Evolutionary conservation across 2,329 filamentous ascomycete species (phyloP).

Genomic region (Colletotrichum tamarilloi): DNA sequence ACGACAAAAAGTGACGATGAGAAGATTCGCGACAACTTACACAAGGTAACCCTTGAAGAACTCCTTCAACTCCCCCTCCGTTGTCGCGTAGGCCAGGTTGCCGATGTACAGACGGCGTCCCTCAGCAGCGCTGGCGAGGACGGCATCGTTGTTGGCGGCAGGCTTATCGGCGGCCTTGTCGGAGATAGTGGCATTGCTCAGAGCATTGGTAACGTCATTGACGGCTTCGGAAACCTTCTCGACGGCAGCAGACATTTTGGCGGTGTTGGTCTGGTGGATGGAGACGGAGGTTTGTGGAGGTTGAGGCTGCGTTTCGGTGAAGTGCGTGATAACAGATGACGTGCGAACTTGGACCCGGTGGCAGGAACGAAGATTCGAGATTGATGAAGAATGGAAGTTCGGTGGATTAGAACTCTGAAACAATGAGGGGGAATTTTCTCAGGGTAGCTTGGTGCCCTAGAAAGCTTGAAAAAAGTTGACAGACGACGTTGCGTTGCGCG

Average conservation of each 20-base stretch:
- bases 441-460: slow-evolving; percentile 96
- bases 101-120: slow-evolving; percentile 99
- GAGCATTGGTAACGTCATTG: slow-evolving; percentile 80
- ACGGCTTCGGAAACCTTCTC: slow-evolving; percentile 77
- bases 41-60: slow-evolving; percentile 99
- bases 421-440: slow-evolving; percentile 72
- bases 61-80: slow-evolving; percentile 99
- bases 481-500: slow-evolving; percentile 60
- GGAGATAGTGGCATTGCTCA: slow-evolving; percentile 79
- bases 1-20: not conserved
- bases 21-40: slow-evolving; percentile 70
- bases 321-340: slow-evolving; percentile 60
- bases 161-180: slow-evolving; percentile 59
- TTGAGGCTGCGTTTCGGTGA: slow-evolving; percentile 51
- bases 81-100: slow-evolving; percentile 99
- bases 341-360: slow-evolving; percentile 50
- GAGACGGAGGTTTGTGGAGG: slow-evolving; percentile 45
- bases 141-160: slow-evolving; percentile 82
- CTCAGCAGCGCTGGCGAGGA: slow-evolving; percentile 96
- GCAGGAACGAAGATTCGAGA: slow-evolving; percentile 57
- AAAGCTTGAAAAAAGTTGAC: slow-evolving; percentile 56
- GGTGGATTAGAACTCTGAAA: slow-evolving; percentile 74
- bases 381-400: slow-evolving; percentile 54
- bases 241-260: slow-evolving; percentile 86
- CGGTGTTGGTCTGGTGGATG: slow-evolving; percentile 51